phyloP scores from a whole-genome alignment of 768 basidiomycete genomes.

The Phanerodontia chrysosporium region DNA sequence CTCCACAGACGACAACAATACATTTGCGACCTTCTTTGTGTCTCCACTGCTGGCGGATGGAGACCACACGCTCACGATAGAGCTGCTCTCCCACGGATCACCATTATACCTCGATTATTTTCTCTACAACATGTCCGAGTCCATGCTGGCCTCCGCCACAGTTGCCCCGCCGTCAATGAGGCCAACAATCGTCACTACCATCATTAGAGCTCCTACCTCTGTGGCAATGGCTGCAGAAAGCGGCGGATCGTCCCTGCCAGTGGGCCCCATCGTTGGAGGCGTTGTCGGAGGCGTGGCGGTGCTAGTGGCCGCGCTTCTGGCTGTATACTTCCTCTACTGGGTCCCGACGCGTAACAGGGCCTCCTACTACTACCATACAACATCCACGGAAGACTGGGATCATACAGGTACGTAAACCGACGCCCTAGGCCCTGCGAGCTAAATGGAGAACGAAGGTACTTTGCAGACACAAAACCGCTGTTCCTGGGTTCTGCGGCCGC shows the following conservation, averaged over 20 bases:
- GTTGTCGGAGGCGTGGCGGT: conserved; percentile 9
- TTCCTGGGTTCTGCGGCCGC: background rate
- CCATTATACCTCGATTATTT: conserved; percentile 18
- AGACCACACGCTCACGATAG: conserved; percentile 18
- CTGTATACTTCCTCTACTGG: conserved; percentile 11
- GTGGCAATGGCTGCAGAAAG: background rate
- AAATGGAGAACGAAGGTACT: background rate
- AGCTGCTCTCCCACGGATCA: conserved; percentile 6
- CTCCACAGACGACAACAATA: background rate
- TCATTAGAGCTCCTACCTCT: conserved; percentile 6
- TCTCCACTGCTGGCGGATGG: conserved; percentile 11
- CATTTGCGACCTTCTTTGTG: conserved; percentile 10
- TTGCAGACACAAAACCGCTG: background rate
- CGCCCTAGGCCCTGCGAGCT: background rate
- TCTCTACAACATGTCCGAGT: conserved; percentile 1
- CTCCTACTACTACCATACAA: conserved; percentile 2
- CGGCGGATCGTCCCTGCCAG: background rate
- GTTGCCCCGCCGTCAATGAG: background rate
- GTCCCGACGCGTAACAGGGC: background rate
- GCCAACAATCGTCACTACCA: conserved; percentile 12
- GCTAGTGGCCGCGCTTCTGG: conserved; percentile 2
- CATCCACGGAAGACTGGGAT: conserved; percentile 2
- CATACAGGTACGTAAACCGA: background rate
- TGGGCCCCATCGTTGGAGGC: conserved; percentile 12
- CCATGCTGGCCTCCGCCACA: background rate